Percentiles rank a stretch among this genome's conserved stretches.
Conservation (phyloP, 2,329 filamentous ascomycete species). For the Hypoxylon sp. region DNA sequence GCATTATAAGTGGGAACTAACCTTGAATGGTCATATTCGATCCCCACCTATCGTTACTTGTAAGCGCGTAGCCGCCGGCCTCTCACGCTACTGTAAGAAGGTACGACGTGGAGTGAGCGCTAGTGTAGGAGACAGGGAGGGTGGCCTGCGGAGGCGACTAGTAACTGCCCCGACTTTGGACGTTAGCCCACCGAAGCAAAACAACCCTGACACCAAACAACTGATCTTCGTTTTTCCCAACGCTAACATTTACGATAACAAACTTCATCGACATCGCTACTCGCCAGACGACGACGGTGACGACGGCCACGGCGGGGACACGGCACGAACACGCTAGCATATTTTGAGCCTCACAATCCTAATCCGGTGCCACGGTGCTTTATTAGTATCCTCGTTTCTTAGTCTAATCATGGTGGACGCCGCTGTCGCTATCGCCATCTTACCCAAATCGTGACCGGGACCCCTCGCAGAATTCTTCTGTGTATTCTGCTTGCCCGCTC, state of each 20-base stretch:
- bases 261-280: conserved; percentile 10
- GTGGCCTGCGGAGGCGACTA: conserved; percentile 25
- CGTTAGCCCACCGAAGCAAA: conserved; percentile 29
- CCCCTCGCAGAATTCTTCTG: conserved; percentile 24
- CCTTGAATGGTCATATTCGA: conserved; percentile 23
- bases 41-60: conserved; percentile 20
- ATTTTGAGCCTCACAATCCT: conserved; percentile 7
- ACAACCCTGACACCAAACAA: conserved; percentile 34
- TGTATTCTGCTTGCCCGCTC: conserved; percentile 23
- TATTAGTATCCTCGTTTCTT: conserved; percentile 13
- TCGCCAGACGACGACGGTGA: conserved; percentile 12
- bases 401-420: conserved; percentile 34
- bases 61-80: conserved; percentile 51
- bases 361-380: conserved; percentile 9
- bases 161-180: conserved; percentile 21
- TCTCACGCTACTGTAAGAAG: conserved; percentile 37
- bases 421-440: conserved; percentile 22
- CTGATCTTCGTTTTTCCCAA: conserved; percentile 20
- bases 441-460: conserved; percentile 37
- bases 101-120: conserved; percentile 37
- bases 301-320: conserved; percentile 3
- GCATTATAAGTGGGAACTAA: conserved; percentile 30
- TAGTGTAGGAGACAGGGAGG: conserved; percentile 15
- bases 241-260: conserved; percentile 20
- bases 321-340: conserved; percentile 3